Conservation (phyloP, 2,329 filamentous ascomycete genomes). For the Gnomoniopsis sp. region DNA sequence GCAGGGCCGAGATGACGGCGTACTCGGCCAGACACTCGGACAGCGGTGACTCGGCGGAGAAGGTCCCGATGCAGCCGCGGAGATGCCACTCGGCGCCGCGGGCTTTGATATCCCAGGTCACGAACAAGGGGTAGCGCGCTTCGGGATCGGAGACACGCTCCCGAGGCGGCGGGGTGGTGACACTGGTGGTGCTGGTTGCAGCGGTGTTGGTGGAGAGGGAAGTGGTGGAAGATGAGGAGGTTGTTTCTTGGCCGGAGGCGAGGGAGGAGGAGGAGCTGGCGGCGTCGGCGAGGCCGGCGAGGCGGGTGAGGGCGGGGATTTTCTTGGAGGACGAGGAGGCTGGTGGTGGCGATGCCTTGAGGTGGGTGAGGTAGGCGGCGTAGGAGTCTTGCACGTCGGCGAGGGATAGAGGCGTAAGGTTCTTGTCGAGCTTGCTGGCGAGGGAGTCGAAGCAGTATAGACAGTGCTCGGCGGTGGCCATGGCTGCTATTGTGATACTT, state of each 20-base stretch:
- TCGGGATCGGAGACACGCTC: conserved; percentile 26
- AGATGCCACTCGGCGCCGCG: conserved; percentile 61
- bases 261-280: conserved; percentile 31
- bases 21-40: conserved; percentile 72
- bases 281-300: conserved; percentile 28
- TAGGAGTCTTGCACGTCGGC: conserved; percentile 67
- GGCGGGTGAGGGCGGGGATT: conserved; percentile 39
- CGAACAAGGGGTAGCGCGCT: conserved; percentile 73
- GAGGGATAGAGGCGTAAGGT: conserved; percentile 65
- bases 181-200: conserved; percentile 33
- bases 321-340: conserved; percentile 27
- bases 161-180: too few species aligned
- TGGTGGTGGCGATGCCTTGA: conserved; percentile 14
- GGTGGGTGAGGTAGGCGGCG: conserved; percentile 34
- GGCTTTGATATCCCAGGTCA: conserved; percentile 78
- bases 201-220: conserved; percentile 26
- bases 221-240: conserved; percentile 22
- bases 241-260: conserved; percentile 30
- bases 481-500: too few species aligned
- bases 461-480: conserved; percentile 86
- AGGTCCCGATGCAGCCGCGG: conserved; percentile 95
- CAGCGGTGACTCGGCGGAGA: conserved; percentile 68
- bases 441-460: conserved; percentile 91
- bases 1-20: conserved; percentile 71
- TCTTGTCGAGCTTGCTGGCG: conserved; percentile 64